A percentile compares a stretch with the other conserved stretches of the same genome.
Conservation (phyloP, 306 rosid genomes). For the Cicer cuneatum region DNA sequence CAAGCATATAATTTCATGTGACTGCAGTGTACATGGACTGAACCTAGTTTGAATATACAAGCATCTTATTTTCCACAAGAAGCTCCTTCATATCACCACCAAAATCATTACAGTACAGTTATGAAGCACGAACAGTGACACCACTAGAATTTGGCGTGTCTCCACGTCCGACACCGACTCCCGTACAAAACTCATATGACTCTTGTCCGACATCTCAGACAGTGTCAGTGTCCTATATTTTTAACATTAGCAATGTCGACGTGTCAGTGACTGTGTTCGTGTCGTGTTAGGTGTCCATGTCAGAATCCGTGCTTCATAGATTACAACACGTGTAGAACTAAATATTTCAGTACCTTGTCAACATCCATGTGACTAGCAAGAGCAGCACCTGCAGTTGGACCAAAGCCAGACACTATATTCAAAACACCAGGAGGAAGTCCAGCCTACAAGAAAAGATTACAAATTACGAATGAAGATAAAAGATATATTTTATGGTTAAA, state of each 20-base stretch:
- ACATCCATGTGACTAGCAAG: slow-evolving; percentile 94
- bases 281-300: too few relatives aligned
- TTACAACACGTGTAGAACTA: slow-evolving; percentile 2
- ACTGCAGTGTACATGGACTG: not conserved
- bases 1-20: not conserved
- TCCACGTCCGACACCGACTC: too few relatives aligned
- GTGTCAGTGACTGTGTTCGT: too few relatives aligned
- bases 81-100: not conserved
- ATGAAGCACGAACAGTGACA: too few relatives aligned
- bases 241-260: too few relatives aligned
- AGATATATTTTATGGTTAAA: not conserved
- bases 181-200: too few relatives aligned
- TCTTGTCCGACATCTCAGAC: too few relatives aligned
- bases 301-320: too few relatives aligned
- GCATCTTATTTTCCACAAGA: slow-evolving; percentile 19
- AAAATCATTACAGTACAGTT: slow-evolving; percentile 7
- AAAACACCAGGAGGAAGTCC: slow-evolving; percentile 92
- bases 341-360: slow-evolving; percentile 72
- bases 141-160: too few relatives aligned
- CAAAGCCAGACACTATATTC: slow-evolving; percentile 84
- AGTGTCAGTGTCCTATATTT: too few relatives aligned
- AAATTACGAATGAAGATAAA: not conserved
- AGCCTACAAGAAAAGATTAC: slow-evolving; percentile 64
- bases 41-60: slow-evolving; percentile 24
- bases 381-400: slow-evolving; percentile 96